phyloP scores from a whole-genome alignment of 345 rosid genomes.

The Eucalyptus sp. region DNA sequence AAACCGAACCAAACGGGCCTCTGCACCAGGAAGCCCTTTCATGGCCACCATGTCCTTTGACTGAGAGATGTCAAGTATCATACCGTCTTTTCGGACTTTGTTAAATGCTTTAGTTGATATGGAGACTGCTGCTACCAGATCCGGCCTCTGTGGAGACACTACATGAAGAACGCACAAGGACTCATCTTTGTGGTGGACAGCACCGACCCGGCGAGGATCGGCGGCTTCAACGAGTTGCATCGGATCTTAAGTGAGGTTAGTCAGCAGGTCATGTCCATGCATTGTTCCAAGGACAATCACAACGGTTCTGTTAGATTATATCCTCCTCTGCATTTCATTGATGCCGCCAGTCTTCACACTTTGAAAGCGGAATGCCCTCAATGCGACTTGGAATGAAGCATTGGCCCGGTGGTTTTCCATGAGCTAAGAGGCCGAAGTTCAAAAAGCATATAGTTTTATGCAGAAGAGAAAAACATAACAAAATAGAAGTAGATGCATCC shows the following conservation, averaged over 20 bases:
- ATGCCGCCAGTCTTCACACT: not conserved
- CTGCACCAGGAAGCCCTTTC: not conserved
- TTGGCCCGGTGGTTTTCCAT: not conserved
- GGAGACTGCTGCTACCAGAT: slow-evolving; percentile 21
- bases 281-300: not conserved
- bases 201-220: slow-evolving; percentile 35
- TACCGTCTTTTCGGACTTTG: not conserved
- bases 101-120: not conserved
- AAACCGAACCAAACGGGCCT: too few relatives aligned
- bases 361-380: not conserved
- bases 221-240: slow-evolving; percentile 67
- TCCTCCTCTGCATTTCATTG: not conserved
- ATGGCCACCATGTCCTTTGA: not conserved
- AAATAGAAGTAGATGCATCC: not conserved
- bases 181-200: slow-evolving; percentile 72
- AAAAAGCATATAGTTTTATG: not conserved
- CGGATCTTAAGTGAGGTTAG: slow-evolving; percentile 45
- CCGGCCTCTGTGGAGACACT: slow-evolving; percentile 69
- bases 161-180: slow-evolving; percentile 45
- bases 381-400: not conserved
- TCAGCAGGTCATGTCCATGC: not conserved
- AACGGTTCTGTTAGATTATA: not conserved
- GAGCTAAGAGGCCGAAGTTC: not conserved
- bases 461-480: not conserved
- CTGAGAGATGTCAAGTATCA: not conserved